phyloP scores from a whole-genome alignment of 1,284 basidiomycete species.

The Pseudozyma hubeiensis region DNA sequence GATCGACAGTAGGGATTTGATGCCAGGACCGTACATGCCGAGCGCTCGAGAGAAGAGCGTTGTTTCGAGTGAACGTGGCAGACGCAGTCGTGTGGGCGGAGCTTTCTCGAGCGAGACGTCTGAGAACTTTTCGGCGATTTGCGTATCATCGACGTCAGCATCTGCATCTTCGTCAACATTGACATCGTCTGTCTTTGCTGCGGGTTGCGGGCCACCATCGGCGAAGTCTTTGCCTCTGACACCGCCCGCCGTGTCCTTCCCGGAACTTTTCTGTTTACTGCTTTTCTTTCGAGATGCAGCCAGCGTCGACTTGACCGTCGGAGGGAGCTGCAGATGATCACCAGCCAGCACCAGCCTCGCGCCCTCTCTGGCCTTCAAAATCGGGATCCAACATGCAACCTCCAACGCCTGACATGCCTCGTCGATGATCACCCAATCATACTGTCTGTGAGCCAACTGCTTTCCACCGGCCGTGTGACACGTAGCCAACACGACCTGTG shows the following conservation, averaged over 20 bases:
- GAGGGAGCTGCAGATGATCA: slow-evolving; percentile 77
- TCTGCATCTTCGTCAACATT: slow-evolving; percentile 11
- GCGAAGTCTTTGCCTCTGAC: slow-evolving; percentile 13
- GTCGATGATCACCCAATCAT: slow-evolving; percentile 93
- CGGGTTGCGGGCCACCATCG: slow-evolving; percentile 9
- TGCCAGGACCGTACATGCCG: slow-evolving; percentile 81
- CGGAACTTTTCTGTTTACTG: not conserved
- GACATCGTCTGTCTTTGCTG: not conserved
- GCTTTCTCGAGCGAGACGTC: not conserved
- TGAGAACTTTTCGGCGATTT: slow-evolving; percentile 10
- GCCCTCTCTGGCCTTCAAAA: slow-evolving; percentile 72
- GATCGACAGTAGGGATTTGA: slow-evolving; percentile 84
- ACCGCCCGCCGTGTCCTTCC: not conserved
- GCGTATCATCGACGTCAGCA: slow-evolving; percentile 2
- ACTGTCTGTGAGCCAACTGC: slow-evolving; percentile 68
- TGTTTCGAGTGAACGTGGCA: slow-evolving; percentile 82
- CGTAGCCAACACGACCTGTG: slow-evolving; percentile 88
- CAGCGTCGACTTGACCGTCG: slow-evolving; percentile 76
- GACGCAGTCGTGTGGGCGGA: slow-evolving; percentile 70
- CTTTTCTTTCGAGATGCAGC: not conserved
- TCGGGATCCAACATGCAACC: slow-evolving; percentile 95
- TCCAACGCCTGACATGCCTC: slow-evolving; percentile 94
- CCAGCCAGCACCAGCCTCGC: slow-evolving; percentile 66
- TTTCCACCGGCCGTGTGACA: slow-evolving; percentile 77
- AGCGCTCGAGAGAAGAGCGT: slow-evolving; percentile 93